Conservation (phyloP, 2,329 filamentous ascomycete genomes). For the Nothophoma quercina region DNA sequence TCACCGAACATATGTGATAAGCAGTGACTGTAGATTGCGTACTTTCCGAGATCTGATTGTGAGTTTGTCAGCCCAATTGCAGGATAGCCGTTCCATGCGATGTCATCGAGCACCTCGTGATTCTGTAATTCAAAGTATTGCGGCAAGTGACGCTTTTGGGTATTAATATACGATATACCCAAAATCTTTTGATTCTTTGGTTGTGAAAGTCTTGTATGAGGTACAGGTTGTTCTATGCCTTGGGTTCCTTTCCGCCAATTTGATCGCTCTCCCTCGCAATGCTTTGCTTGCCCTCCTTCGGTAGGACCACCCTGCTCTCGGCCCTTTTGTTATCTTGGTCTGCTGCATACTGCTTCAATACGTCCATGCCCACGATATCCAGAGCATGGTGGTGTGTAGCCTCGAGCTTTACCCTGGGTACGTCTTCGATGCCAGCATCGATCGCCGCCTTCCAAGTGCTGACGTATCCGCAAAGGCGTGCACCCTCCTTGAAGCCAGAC, state of each 20-base stretch:
- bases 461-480: conserved; percentile 67
- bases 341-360: conserved; percentile 57
- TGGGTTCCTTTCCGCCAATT: conserved; percentile 39
- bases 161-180: too few relatives aligned
- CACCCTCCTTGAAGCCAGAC: conserved; percentile 62
- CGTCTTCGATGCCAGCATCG: conserved; percentile 25
- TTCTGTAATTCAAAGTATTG: too few relatives aligned
- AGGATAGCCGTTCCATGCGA: too few relatives aligned
- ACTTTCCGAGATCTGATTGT: too few relatives aligned
- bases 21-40: too few relatives aligned
- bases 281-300: conserved; percentile 15
- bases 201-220: too few relatives aligned
- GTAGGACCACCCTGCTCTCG: conserved; percentile 14
- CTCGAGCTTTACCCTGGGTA: conserved; percentile 57
- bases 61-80: too few relatives aligned
- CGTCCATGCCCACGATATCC: conserved; percentile 55
- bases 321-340: conserved; percentile 38
- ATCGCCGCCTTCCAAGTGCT: conserved; percentile 60
- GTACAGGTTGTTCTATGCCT: conserved; percentile 22
- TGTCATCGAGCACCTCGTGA: too few relatives aligned
- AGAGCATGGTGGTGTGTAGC: conserved; percentile 61
- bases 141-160: too few relatives aligned
- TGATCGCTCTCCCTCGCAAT: conserved; percentile 28
- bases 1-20: too few relatives aligned
- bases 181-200: too few relatives aligned